Base-by-base conservation (phyloP, 108 stramenopile species). In the Schizochytrium sp. region DNA sequence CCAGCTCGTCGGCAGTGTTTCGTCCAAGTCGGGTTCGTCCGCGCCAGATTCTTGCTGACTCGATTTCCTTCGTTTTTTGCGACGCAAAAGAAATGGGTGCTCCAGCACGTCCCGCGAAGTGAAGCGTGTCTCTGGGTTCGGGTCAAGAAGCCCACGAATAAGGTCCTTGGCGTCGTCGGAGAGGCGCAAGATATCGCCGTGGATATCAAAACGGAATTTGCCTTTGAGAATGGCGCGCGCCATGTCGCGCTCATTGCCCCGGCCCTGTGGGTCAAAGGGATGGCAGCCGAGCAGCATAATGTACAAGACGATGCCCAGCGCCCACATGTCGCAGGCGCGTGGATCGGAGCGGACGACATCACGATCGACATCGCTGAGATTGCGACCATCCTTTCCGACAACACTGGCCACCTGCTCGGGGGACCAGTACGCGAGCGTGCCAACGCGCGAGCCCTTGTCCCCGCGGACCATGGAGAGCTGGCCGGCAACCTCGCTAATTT, bases 231-330 rank as follows among this genome's bases (percentile, higher is more conserved):
- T 83, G 23, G 76, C 45, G 48, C 76, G 45, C 76, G 76, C 76
- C 76, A 83, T 83, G n/a, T 83, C 76, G 12, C 76, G 45, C 76
- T 83, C 76, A 23, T 83, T 28, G 0, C 76, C 76, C 8, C 76
- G 76, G 28, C 96, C 96, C n/a, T 90, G 60, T 4, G 93, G 34
- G 88, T 96, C 97, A 88, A 94, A 97, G 5, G 97, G 97, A 91
- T 97, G 97, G 5, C 93, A 57, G 14, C 96, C 96, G 6, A 93
- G 93, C 5, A 97, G 91, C 95, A 97, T 96, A 57, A 97, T 96
- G 88, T 94, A 97, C 5, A 96, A 72, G 60, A 97, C 95, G 0
- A 96, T 93, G 28, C 97, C 96, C n/a, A 96, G 87, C 87, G 76
- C 76, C 76, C 76, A 83, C 76, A 83, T 83, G 51, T 83, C 76